These are phyloP conservation scores for Eleusine indica DNA, from an alignment of 176 grass and related monocot species.

Conservation along the genomic window DNA sequence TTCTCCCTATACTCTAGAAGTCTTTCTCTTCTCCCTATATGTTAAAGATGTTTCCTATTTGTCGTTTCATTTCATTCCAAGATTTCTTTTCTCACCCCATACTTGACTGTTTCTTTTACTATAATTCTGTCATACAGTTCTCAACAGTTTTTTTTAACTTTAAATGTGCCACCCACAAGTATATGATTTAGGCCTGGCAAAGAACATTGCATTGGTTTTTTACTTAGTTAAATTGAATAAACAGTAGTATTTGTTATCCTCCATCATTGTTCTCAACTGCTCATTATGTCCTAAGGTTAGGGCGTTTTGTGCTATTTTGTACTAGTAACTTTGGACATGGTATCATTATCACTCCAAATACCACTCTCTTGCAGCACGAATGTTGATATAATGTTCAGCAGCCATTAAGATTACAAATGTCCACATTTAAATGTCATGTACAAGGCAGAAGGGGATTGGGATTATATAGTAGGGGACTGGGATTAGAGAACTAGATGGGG, in stretches of 20 bases:
- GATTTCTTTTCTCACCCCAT: not conserved
- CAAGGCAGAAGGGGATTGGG: too few species aligned
- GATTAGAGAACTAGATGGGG: too few species aligned
- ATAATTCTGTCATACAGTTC: too few species aligned
- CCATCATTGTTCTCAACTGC: not conserved
- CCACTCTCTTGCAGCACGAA: not conserved
- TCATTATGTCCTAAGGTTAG: not conserved
- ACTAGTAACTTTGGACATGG: not conserved
- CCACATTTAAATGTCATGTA: too few species aligned
- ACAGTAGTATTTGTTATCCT: not conserved
- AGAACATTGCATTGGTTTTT: not conserved
- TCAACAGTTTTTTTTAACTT: not conserved
- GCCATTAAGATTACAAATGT: not conserved
- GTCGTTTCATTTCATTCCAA: not conserved
- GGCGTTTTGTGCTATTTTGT: not conserved
- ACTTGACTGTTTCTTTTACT: not conserved
- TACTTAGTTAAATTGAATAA: not conserved
- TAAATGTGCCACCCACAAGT: not conserved
- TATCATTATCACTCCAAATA: not conserved
- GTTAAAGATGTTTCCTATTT: not conserved
- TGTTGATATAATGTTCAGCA: not conserved
- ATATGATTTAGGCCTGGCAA: not conserved
- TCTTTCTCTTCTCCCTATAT: not conserved
- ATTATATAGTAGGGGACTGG: too few species aligned
- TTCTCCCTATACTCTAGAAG: not conserved